Evolutionary conservation across 768 basidiomycete species (phyloP), one percentile per base, ranked within the genome.

Genomic region (Neoboletus brunneissimus): DNA sequence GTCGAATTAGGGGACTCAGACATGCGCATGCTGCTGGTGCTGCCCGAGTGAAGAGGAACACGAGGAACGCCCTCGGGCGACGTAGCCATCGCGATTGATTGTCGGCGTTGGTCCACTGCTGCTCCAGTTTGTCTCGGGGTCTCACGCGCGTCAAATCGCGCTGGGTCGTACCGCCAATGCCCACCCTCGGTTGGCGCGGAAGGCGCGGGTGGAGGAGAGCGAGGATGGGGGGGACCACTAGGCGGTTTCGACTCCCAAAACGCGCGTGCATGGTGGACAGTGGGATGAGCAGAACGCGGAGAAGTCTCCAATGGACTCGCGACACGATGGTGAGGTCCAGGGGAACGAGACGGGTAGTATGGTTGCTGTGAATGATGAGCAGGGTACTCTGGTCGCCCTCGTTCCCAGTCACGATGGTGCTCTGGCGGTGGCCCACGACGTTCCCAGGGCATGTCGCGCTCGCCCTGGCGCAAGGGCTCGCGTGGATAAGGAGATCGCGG

Each of bases 231-330:
- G 4, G 67, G 70, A 29, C 69, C 67, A 12, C 66, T 55, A 1
- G 76, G 68, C 3, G 81, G 82, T 65, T 84, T 86, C 32, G 79
- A 71, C 16, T 88, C 88, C 87, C 86, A 88, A 63, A 84, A 82
- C 8, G 79, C 66, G 16, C 76, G 67, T 0, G 72, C 20, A 23
- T 67, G 66, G 3, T 62, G 70, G 5, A 74, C 64, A 32, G 53
- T 18, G 18, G 80, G 81, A 46, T 79, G 80, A 4, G 73, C 70
- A 1, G 78, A 77, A 22, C 86, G 80, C 4, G 88, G 87, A 1
- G 88, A 88, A 0, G 80, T 77, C 44, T 84, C 81, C 50, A 82
- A 77, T 29, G 87, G 85, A 55, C 81, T 86, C 38, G 64, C 70
- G 9, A 61, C 72, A 54, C 71, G 77, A 53, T 72, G 77, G 43